A percentile compares a stretch with the other conserved stretches of the same genome.
These are phyloP conservation scores for Debaryomyces nepalensis DNA, from an alignment of 1,139 yeast genomes.

Conservation along the genomic window DNA sequence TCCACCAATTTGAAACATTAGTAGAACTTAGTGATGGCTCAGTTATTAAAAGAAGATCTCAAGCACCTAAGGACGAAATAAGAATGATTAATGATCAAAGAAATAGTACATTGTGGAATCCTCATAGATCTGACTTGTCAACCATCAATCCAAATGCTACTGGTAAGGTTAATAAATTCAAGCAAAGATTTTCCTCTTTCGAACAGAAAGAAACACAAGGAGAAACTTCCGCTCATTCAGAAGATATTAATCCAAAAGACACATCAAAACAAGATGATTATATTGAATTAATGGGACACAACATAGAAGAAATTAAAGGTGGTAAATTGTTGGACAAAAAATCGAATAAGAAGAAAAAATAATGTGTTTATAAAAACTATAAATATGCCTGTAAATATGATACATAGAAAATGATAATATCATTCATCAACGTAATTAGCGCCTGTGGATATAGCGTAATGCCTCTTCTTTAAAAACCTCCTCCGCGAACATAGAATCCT, in stretches of 20 bases:
- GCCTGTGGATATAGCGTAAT: neutral
- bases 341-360: conserved; percentile 35
- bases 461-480: conserved; percentile 9
- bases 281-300: conserved; percentile 64
- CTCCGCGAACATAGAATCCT: conserved; percentile 6
- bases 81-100: conserved; percentile 89
- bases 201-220: conserved; percentile 24
- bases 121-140: conserved; percentile 75
- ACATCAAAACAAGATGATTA: conserved; percentile 59
- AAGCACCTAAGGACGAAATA: conserved; percentile 85
- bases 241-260: too few species aligned
- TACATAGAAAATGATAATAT: conserved; percentile 13
- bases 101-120: conserved; percentile 86
- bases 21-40: conserved; percentile 95
- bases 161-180: conserved; percentile 85
- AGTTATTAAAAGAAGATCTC: conserved; percentile 80
- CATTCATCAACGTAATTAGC: conserved; percentile 1
- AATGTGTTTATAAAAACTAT: conserved; percentile 14
- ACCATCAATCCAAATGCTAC: conserved; percentile 80
- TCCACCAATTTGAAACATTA: conserved; percentile 82
- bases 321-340: conserved; percentile 62
- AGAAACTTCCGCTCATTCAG: conserved; percentile 22
- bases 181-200: conserved; percentile 69
- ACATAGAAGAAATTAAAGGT: conserved; percentile 66
- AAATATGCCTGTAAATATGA: conserved; percentile 22